Evolutionary conservation across 345 rosid genomes (phyloP), one percentile per base, ranked within the genome.

Genomic region (Pugionium dolabratum): DNA sequence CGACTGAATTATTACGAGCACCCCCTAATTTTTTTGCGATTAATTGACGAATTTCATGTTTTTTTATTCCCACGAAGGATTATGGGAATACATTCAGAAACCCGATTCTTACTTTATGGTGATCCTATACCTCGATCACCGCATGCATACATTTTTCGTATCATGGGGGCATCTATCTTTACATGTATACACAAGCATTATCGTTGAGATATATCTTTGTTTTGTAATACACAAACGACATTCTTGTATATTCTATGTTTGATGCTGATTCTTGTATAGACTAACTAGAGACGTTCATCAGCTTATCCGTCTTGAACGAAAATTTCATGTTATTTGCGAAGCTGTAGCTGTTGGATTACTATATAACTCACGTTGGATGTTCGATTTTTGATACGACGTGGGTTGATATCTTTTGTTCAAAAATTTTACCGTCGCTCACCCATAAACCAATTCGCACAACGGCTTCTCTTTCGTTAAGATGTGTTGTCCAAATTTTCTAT

Each of bases 241-340:
- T 30, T 49, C 43, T 59, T 59, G 28, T 50, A 39, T 48, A 9
- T 40, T 39, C 11, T 68, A 31, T 42, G 34, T 48, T 57, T 67
- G 41, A 48, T 67, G 27, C 37, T 35, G 45, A 67, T 29, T 46
- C 69, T 44, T 66, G 33, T 65, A 4, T 36, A 66, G 4, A 11
- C 36, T 18, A 44, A 11, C 36, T 18, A 44, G 45, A 28, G 27
- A 67, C 18, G 46, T 56, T 57, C 33, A 48, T 40, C 27, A 39
- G 28, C 56, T 67, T 60, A 45, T 32, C 18, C 7, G 9, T 44
- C 44, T 29, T 54, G 18, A 25, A 54, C 4, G 26, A 64, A 65
- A 27, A 1, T 25, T 47, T 68, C 42, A 25, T 67, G 31, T 36
- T 30, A 0, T 56, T 47, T 46, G 27, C 30, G 11, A 10, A 26